Conservation (phyloP, 2,329 filamentous ascomycete genomes). For the Aspergillus sp. region DNA sequence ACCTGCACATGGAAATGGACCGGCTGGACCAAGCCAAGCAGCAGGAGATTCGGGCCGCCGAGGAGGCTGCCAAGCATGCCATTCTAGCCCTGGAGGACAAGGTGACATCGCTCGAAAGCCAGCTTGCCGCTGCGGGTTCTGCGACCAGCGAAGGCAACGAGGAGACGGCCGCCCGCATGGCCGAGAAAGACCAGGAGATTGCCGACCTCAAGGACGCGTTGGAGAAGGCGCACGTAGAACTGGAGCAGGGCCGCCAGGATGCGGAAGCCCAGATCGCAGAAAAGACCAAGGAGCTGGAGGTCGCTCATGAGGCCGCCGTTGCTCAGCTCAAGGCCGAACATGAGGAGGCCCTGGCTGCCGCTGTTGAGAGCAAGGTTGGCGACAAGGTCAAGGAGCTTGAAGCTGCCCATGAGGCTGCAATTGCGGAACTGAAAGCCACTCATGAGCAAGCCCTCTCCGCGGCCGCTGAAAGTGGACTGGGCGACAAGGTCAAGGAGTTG, state of each 20-base stretch:
- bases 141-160: slow-evolving; percentile 27
- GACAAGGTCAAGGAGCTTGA: slow-evolving; percentile 5
- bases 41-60: slow-evolving; percentile 36
- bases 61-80: slow-evolving; percentile 34
- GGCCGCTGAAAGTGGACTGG: slow-evolving; percentile 14
- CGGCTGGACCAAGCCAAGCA: slow-evolving; percentile 39
- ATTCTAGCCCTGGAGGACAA: slow-evolving; percentile 37
- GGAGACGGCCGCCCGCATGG: slow-evolving; percentile 28
- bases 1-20: slow-evolving; percentile 41
- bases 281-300: slow-evolving; percentile 32
- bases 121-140: slow-evolving; percentile 37
- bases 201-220: slow-evolving; percentile 35
- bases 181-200: slow-evolving; percentile 41
- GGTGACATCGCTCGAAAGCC: slow-evolving; percentile 37
- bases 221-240: slow-evolving; percentile 36
- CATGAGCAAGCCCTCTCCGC: neutral
- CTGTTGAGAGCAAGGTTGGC: neutral
- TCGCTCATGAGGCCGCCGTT: slow-evolving; percentile 31
- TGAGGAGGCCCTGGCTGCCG: slow-evolving; percentile 9
- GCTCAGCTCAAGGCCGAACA: slow-evolving; percentile 19
- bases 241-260: slow-evolving; percentile 27
- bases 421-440: neutral
- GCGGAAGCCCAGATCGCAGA: slow-evolving; percentile 24
- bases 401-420: neutral
- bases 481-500: slow-evolving; percentile 35